These are phyloP conservation scores for Neofusicoccum umdonicola DNA, from an alignment of 2,329 filamentous ascomycete genomes.

Conservation along the genomic window DNA sequence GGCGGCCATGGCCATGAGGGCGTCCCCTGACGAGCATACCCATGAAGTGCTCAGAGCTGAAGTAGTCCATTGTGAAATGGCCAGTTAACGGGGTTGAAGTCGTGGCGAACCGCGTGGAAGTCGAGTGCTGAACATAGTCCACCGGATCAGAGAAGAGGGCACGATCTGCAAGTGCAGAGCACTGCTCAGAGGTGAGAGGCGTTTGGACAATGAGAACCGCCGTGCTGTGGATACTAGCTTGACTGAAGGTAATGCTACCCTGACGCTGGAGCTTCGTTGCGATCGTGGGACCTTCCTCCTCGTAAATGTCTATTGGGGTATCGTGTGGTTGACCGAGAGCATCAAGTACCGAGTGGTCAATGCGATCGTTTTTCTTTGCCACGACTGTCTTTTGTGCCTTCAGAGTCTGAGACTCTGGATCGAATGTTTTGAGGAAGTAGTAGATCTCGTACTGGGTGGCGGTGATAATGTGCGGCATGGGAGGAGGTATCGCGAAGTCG, in stretches of 20 bases:
- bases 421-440: conserved; percentile 41
- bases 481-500: conserved; percentile 28
- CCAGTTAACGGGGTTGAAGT: conserved; percentile 39
- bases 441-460: conserved; percentile 33
- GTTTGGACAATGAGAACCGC: conserved; percentile 31
- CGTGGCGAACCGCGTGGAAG: conserved; percentile 43
- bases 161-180: conserved; percentile 29
- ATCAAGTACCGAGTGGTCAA: conserved; percentile 33
- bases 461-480: conserved; percentile 26
- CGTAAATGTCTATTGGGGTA: conserved; percentile 50
- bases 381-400: conserved; percentile 34
- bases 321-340: conserved; percentile 31
- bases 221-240: conserved; percentile 24
- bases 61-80: conserved; percentile 52
- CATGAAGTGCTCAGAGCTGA: conserved; percentile 56
- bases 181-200: conserved; percentile 29
- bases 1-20: conserved; percentile 55
- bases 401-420: conserved; percentile 34
- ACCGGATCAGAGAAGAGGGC: conserved; percentile 35
- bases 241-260: conserved; percentile 31
- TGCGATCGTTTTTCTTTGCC: conserved; percentile 29
- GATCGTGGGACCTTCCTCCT: conserved; percentile 41
- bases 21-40: conserved; percentile 48
- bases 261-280: conserved; percentile 25
- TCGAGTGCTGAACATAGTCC: conserved; percentile 45